Conservation (phyloP, 257 asterid genomes). For the Schizonepeta tenuifolia region DNA sequence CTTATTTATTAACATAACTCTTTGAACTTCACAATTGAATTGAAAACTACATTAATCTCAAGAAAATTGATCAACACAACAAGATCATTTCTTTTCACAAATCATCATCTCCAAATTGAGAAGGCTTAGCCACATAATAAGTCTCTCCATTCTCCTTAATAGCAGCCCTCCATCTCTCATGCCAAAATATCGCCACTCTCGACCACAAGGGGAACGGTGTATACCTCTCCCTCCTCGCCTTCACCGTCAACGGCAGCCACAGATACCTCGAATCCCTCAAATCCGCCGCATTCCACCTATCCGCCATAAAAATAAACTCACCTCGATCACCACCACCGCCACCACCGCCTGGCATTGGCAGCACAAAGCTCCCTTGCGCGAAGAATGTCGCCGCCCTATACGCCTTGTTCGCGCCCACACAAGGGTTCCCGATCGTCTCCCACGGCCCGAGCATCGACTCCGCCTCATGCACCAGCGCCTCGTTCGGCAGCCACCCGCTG, state of each 20-base stretch:
- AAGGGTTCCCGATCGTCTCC: slow-evolving; percentile 83
- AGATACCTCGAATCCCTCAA: slow-evolving; percentile 69
- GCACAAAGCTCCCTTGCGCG: slow-evolving; percentile 68
- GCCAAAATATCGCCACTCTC: slow-evolving; percentile 73
- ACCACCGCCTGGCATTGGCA: slow-evolving; percentile 50
- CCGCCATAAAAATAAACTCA: slow-evolving; percentile 70
- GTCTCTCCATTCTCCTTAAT: slow-evolving; percentile 25
- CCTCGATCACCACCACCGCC: slow-evolving; percentile 29
- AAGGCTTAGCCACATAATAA: slow-evolving; percentile 23
- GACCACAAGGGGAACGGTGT: slow-evolving; percentile 50
- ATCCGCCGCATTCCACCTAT: slow-evolving; percentile 72
- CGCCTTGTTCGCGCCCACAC: slow-evolving; percentile 66
- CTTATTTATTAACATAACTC: no score
- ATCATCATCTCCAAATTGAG: neutral
- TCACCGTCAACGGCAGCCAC: slow-evolving; percentile 73
- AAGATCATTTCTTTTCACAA: neutral
- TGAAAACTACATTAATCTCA: slow-evolving; percentile 16
- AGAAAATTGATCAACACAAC: neutral
- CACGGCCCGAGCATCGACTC: slow-evolving; percentile 74
- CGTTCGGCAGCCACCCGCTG: slow-evolving; percentile 88
- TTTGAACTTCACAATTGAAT: no score
- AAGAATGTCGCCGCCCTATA: slow-evolving; percentile 64
- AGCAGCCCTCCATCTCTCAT: slow-evolving; percentile 62
- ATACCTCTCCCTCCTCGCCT: slow-evolving; percentile 36
- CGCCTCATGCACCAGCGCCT: slow-evolving; percentile 75